Base-by-base conservation (phyloP, 257 asterid species). In the Nicotiana benthamiana region DNA sequence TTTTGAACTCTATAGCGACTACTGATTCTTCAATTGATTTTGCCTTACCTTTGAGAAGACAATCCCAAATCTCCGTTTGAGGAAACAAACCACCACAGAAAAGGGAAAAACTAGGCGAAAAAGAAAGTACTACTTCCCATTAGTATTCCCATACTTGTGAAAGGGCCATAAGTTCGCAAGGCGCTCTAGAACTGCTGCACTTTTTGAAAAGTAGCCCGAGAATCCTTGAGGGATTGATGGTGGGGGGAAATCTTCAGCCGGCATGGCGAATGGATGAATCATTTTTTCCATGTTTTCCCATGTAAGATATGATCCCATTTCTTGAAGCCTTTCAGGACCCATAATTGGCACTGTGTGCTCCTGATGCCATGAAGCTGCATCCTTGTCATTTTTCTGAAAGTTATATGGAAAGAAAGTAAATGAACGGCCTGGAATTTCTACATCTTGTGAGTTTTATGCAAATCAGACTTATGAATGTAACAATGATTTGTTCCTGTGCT, bases 271-370 rank as follows among this genome's bases (percentile, higher is more conserved):
- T 34, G 92, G 87, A 61, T 89, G 94, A 17, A 92, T 81, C 98
- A 94, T 88, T 81, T 86, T 92, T 87, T 94, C 97, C 98, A 92
- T 85, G 91, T 80, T 92, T 84, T 94, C 97, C 61, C 89, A 62
- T 6, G 97, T 94, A 86, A 92, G 83, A 83, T 86, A 90, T 30
- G 97, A 90, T 56, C 92, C 95, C 6, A 88, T 80, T 82, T 94
- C 98, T 84, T 92, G 97, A 80, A 94, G 87, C 86, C 98, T 90
- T 86, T 94, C 97, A 0, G 98, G 98, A 7, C 97, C 98, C 89
- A 89, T 92, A 82, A 94, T 90, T 16, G 97, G 95, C 86, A 94
- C 65, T 0, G 95, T 94, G 88, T 94, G 98, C 87, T 94, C 98
- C 75, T 89, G 97, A 65, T 20, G 97, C 94, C 87, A 94, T 8